phyloP scores from a whole-genome alignment of 2,329 filamentous ascomycete species.

The Periconia sp. region DNA sequence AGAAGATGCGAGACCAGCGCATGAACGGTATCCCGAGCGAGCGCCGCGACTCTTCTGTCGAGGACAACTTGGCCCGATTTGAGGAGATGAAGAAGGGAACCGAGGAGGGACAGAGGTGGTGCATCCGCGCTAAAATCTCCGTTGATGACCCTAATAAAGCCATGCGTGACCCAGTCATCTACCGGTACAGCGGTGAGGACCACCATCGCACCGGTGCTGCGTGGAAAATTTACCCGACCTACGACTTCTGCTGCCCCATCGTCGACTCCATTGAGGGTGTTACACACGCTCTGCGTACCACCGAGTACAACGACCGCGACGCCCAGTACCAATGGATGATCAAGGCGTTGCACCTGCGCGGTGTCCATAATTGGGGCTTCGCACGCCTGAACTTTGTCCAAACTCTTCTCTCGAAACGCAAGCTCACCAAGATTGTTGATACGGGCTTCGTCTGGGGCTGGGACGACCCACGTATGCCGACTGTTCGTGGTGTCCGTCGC shows the following conservation, averaged over 20 bases:
- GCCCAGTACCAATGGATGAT: conserved; percentile 88
- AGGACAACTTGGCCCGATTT: conserved; percentile 85
- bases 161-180: conserved; percentile 95
- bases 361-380: conserved; percentile 87
- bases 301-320: conserved; percentile 87
- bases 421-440: conserved; percentile 83
- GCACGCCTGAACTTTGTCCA: conserved; percentile 82
- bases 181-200: conserved; percentile 79
- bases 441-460: conserved; percentile 78
- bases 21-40: conserved; percentile 83
- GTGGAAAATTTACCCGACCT: conserved; percentile 88
- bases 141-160: conserved; percentile 93
- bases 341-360: conserved; percentile 72
- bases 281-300: conserved; percentile 82
- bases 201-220: conserved; percentile 80
- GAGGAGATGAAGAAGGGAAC: conserved; percentile 92
- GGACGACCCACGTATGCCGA: conserved; percentile 88
- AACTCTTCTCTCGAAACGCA: conserved; percentile 84
- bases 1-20: conserved; percentile 84
- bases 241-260: conserved; percentile 84
- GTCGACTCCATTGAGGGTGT: conserved; percentile 82
- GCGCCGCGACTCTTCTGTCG: conserved; percentile 76
- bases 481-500: conserved; percentile 77
- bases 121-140: conserved; percentile 93
- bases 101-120: conserved; percentile 80